Evolutionary conservation across 148 eudicot genomes (phyloP).

Genomic region (Fagopyrum homotropicum): DNA sequence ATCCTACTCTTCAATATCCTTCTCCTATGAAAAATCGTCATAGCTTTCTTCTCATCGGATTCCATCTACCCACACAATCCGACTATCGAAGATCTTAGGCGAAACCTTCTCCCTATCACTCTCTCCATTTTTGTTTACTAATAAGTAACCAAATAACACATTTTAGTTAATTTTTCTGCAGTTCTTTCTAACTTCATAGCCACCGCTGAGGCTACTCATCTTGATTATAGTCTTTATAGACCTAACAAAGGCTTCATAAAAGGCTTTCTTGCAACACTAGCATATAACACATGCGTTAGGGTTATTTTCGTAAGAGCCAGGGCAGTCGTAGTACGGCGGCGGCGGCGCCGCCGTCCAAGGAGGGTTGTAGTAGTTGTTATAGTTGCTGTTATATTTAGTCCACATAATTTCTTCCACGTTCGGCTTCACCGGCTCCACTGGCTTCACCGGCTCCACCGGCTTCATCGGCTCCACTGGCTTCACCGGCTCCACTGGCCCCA

Average conservation of each 20-base stretch:
- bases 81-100: too few relatives aligned
- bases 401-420: conserved; percentile 31
- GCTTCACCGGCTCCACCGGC: too few relatives aligned
- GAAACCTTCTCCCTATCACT: too few relatives aligned
- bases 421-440: conserved; percentile 27
- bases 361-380: not conserved
- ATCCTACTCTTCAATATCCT: too few relatives aligned
- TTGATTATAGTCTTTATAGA: conserved; percentile 46
- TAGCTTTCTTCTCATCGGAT: too few relatives aligned
- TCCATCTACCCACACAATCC: too few relatives aligned
- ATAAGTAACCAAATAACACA: not conserved
- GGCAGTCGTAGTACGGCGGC: not conserved
- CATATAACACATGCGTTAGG: not conserved
- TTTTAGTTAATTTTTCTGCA: conserved; percentile 44
- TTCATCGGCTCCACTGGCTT: too few relatives aligned
- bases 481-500: conserved; percentile 26
- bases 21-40: too few relatives aligned
- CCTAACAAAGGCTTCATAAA: conserved; percentile 43
- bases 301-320: not conserved
- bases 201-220: conserved; percentile 71
- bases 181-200: conserved; percentile 62
- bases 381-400: not conserved
- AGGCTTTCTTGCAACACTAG: conserved; percentile 22
- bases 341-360: not conserved
- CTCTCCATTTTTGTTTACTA: not conserved